These are phyloP conservation scores for Colletotrichum sp. DNA, from an alignment of 2,329 filamentous ascomycete species.

Conservation along the genomic window DNA sequence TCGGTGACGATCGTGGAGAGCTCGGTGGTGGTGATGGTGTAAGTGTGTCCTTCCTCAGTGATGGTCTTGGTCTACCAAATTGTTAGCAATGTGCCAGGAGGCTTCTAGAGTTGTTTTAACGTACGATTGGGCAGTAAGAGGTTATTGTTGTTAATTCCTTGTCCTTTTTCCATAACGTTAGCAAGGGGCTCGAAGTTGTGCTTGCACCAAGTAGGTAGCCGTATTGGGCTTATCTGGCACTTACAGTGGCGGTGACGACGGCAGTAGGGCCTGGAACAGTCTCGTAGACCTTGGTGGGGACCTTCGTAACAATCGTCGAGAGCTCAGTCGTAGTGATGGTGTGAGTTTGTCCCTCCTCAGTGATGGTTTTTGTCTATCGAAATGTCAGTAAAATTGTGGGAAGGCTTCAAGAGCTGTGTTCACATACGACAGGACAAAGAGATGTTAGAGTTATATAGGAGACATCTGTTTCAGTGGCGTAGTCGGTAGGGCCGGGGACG, in stretches of 20 bases:
- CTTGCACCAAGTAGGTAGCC: too few relatives aligned
- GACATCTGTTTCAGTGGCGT: slow-evolving; percentile 41
- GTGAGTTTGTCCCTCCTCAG: slow-evolving; percentile 24
- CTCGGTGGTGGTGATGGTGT: slow-evolving; percentile 21
- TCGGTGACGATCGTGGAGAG: slow-evolving; percentile 33
- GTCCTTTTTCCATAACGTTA: slow-evolving; percentile 5
- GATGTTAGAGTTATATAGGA: slow-evolving; percentile 34
- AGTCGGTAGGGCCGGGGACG: slow-evolving; percentile 31
- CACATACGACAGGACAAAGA: too few relatives aligned
- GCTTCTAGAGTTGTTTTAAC: neutral
- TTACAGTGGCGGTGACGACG: slow-evolving; percentile 26
- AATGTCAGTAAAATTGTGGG: too few relatives aligned
- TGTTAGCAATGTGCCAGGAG: neutral
- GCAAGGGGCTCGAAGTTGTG: too few relatives aligned
- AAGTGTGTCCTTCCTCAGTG: slow-evolving; percentile 19
- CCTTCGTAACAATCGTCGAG: neutral
- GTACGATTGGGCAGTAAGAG: slow-evolving; percentile 42
- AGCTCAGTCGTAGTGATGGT: slow-evolving; percentile 29
- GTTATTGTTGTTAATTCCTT: slow-evolving; percentile 45
- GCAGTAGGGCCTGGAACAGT: slow-evolving; percentile 41
- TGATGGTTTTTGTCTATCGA: too few relatives aligned
- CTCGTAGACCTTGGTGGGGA: slow-evolving; percentile 36
- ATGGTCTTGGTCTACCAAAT: neutral
- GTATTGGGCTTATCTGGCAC: too few relatives aligned
- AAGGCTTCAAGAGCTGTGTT: too few relatives aligned